Evolutionary conservation across 2,329 filamentous ascomycete genomes (phyloP).

Genomic region (Fusarium sp.): DNA sequence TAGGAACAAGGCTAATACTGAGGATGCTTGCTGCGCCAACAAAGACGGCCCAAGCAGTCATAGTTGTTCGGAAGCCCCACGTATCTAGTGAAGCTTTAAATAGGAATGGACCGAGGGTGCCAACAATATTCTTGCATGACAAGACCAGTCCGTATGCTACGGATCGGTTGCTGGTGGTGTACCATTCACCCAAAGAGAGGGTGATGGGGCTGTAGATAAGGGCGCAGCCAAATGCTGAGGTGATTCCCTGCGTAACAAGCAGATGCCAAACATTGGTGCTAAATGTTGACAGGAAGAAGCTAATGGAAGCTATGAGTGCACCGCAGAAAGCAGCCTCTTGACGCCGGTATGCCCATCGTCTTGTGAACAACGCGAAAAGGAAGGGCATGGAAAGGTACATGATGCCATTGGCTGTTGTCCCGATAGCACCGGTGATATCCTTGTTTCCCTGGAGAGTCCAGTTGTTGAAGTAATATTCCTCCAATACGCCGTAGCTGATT

Average conservation of each 20-base stretch:
- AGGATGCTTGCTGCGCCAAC: neutral
- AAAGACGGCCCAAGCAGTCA: neutral
- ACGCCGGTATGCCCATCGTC: neutral
- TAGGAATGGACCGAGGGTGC: neutral
- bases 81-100: neutral
- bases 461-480: slow-evolving; percentile 4
- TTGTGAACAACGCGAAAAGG: neutral
- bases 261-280: neutral
- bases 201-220: neutral
- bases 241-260: neutral
- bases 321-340: neutral
- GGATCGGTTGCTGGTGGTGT: neutral
- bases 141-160: neutral
- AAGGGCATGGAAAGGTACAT: slow-evolving; percentile 7
- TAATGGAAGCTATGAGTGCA: neutral
- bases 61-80: neutral
- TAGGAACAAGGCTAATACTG: slow-evolving; percentile 1
- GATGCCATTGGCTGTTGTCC: neutral
- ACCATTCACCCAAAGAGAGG: neutral
- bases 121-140: neutral
- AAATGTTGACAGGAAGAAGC: neutral
- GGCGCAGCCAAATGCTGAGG: neutral
- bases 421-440: neutral
- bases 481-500: neutral
- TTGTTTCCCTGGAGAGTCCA: neutral